Evolutionary conservation across 257 asterid genomes (phyloP).

Genomic region (Knoxia roxburghii): DNA sequence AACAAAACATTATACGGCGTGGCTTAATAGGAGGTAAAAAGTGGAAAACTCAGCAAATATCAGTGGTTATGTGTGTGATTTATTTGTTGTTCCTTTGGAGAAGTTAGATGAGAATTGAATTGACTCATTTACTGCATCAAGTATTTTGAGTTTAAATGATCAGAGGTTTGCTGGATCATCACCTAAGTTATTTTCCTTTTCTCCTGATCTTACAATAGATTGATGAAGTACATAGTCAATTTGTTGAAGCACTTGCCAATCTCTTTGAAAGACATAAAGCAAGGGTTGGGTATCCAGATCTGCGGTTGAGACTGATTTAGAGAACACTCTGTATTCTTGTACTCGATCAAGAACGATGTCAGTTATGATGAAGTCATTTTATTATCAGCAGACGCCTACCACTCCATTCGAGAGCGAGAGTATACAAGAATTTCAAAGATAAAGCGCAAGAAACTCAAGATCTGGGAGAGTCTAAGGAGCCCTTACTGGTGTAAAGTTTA

Average conservation of each 20-base stretch:
- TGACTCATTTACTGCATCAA: background rate
- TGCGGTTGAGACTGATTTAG: constrained; percentile 46
- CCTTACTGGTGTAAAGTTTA: too few species aligned
- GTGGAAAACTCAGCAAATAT: too few species aligned
- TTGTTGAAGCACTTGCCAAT: constrained; percentile 53
- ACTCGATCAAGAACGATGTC: background rate
- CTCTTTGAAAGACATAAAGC: constrained; percentile 66
- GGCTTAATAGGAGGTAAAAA: background rate
- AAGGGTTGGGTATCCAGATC: constrained; percentile 49
- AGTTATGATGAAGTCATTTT: too few species aligned
- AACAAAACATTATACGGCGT: background rate
- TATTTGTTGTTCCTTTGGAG: background rate
- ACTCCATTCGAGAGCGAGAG: too few species aligned
- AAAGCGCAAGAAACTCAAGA: too few species aligned
- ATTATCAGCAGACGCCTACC: too few species aligned
- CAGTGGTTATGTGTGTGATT: too few species aligned
- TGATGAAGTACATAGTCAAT: constrained; percentile 56
- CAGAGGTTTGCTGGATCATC: background rate
- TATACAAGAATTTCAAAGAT: too few species aligned
- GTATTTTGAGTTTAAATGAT: background rate
- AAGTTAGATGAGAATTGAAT: background rate
- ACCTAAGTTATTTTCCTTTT: background rate
- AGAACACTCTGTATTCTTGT: constrained; percentile 23
- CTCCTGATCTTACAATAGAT: constrained; percentile 31
- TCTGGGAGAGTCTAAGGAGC: too few species aligned